phyloP scores from a whole-genome alignment of 495 filamentous ascomycete species.

The Annulohypoxylon maeteangense region DNA sequence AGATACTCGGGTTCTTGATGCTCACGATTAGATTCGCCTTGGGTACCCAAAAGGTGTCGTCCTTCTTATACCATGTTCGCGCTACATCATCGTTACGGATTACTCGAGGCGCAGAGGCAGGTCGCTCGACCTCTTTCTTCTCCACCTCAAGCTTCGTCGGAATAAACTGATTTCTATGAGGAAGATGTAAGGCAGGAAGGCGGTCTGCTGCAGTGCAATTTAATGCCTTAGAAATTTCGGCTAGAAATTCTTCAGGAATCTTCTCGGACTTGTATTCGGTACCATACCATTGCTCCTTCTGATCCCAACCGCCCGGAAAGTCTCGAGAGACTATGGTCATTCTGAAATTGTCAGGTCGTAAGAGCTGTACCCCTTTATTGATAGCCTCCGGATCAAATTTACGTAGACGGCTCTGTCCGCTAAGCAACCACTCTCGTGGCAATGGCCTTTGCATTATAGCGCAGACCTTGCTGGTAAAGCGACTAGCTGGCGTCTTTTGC shows the following conservation, averaged over 20 bases:
- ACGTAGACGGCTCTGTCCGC: slow-evolving; percentile 72
- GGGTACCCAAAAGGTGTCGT: slow-evolving; percentile 98
- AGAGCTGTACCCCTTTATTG: slow-evolving; percentile 74
- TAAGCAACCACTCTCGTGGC: slow-evolving; percentile 87
- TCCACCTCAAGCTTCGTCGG: slow-evolving; percentile 93
- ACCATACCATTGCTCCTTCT: slow-evolving; percentile 96
- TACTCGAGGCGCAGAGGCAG: slow-evolving; percentile 78
- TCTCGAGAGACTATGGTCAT: slow-evolving; percentile 83
- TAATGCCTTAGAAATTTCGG: slow-evolving; percentile 72
- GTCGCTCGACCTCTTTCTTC: slow-evolving; percentile 84
- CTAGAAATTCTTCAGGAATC: slow-evolving; percentile 80
- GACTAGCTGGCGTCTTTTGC: slow-evolving; percentile 89
- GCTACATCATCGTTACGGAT: slow-evolving; percentile 86
- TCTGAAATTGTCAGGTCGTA: slow-evolving; percentile 90
- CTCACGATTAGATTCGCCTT: slow-evolving; percentile 87
- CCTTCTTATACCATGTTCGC: slow-evolving; percentile 98
- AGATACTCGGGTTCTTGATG: slow-evolving; percentile 80
- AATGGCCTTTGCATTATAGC: slow-evolving; percentile 89
- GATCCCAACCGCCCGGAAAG: slow-evolving; percentile 83
- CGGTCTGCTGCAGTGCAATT: slow-evolving; percentile 66
- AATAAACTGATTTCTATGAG: slow-evolving; percentile 95
- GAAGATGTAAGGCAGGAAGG: slow-evolving; percentile 80
- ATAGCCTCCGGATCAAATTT: slow-evolving; percentile 83
- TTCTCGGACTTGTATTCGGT: slow-evolving; percentile 90
- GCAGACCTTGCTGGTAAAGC: slow-evolving; percentile 85